Base-by-base conservation (phyloP, 352 stramenopile genomes). In the Pilasporangium apinafurcum region DNA sequence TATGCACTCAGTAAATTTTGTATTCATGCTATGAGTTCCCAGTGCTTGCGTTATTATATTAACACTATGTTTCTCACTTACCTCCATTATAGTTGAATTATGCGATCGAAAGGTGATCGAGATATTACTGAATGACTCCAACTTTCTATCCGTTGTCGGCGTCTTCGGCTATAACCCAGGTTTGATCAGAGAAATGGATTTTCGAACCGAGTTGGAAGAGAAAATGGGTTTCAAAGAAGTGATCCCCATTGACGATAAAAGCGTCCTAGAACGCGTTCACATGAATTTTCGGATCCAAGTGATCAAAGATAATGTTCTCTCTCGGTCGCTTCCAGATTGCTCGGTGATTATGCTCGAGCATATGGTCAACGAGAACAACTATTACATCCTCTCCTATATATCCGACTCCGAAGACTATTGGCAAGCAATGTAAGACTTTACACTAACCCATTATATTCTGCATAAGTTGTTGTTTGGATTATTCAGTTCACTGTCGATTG, bases 261-360 rank as follows among this genome's bases (percentile, higher is more conserved):
- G 28, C 28, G 67, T 93, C n/a, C 54, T 82, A 24, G 57, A 73
- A n/a, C 74, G 75, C 17, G 69, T 91, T 16, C 81, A 93, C 44
- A 74, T 86, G 56, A 93, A 93, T 56, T 93, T 83, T 43, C 81
- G 81, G 29, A 90, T 93, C 49, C 77, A 91, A 41, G 81, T 90
- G 43, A 86, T 93, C 49, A 93, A 91, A 40, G 81, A 93, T 52
- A 91, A 89, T 39, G 70, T 93, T 33, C 36, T 93, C 14, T 79
- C 76, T 29, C 73, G 81, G n/a, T 81, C 75, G 30, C 44, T 93
- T 8, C 76, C 78, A 0, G 81, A 93, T 45, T 68, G 72, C 37
- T 80, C 72, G 20, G 72, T 83, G 27, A 66, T 90, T 36, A 75
- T 90, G 64, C 53, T 93, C 21, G 79, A 90, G 27, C 76, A 88